phyloP scores from a whole-genome alignment of 2,329 filamentous ascomycete genomes.

The Aspergillus persii region DNA sequence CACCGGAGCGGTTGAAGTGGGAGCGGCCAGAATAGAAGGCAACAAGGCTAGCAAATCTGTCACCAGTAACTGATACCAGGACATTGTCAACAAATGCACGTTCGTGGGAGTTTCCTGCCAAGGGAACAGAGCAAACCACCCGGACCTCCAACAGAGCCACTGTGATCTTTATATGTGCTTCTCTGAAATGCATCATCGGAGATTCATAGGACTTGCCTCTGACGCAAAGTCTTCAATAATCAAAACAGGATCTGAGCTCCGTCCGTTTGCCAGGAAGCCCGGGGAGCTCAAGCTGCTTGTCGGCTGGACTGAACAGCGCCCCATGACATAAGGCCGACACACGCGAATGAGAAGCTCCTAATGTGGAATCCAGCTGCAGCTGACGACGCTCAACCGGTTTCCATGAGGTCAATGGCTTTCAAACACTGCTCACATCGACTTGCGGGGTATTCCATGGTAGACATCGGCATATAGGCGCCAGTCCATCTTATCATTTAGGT shows the following conservation, averaged over 20 bases:
- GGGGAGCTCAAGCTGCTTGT: background rate
- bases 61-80: constrained; percentile 12
- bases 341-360: background rate
- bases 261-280: background rate
- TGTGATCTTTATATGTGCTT: background rate
- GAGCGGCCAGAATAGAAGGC: constrained; percentile 16
- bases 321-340: background rate
- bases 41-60: constrained; percentile 13
- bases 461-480: background rate
- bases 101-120: background rate
- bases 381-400: background rate
- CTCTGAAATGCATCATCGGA: background rate
- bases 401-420: background rate
- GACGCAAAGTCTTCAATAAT: background rate
- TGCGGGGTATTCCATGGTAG: background rate
- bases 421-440: background rate
- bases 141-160: background rate
- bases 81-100: constrained; percentile 8
- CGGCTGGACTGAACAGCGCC: background rate
- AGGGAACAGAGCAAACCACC: background rate
- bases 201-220: background rate
- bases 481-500: background rate
- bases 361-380: background rate
- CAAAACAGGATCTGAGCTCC: background rate
- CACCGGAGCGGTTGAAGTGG: background rate